Conservation (phyloP, 2,329 filamentous ascomycete species). For the Spiromastix sp. region DNA sequence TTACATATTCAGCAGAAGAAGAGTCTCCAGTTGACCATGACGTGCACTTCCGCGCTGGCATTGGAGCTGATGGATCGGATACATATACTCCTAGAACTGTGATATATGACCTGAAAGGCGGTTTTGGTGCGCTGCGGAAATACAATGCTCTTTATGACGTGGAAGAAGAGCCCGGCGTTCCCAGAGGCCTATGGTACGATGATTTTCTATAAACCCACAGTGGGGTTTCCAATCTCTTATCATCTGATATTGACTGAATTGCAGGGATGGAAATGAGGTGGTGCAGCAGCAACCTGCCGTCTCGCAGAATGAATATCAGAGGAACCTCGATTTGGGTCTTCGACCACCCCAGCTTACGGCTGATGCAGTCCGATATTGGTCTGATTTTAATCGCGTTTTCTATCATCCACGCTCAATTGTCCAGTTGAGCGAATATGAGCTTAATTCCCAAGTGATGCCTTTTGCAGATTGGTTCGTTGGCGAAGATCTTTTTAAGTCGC, state of each 20-base stretch:
- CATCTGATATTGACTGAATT: neutral
- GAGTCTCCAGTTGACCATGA: constrained; percentile 66
- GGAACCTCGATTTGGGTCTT: constrained; percentile 62
- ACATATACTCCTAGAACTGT: constrained; percentile 87
- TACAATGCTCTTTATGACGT: constrained; percentile 79
- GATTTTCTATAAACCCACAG: neutral
- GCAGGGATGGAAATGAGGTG: constrained; percentile 57
- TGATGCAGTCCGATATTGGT: constrained; percentile 83
- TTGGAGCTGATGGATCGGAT: constrained; percentile 73
- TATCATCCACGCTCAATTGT: constrained; percentile 83
- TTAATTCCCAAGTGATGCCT: constrained; percentile 68
- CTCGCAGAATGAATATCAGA: constrained; percentile 63
- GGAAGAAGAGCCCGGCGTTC: constrained; percentile 24
- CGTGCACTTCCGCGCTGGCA: constrained; percentile 75
- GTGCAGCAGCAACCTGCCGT: constrained; percentile 61
- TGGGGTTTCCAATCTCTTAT: constrained; percentile 2
- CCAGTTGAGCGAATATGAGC: constrained; percentile 77
- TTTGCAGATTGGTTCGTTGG: constrained; percentile 70
- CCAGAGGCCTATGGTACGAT: constrained; percentile 35
- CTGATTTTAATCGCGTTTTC: constrained; percentile 86
- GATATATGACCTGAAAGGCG: constrained; percentile 90
- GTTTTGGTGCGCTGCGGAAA: constrained; percentile 78
- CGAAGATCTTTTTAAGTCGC: constrained; percentile 60
- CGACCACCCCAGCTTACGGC: constrained; percentile 54
- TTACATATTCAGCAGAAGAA: constrained; percentile 66